Conservation (phyloP, 75 land plant genomes). For the Pinus taeda region DNA sequence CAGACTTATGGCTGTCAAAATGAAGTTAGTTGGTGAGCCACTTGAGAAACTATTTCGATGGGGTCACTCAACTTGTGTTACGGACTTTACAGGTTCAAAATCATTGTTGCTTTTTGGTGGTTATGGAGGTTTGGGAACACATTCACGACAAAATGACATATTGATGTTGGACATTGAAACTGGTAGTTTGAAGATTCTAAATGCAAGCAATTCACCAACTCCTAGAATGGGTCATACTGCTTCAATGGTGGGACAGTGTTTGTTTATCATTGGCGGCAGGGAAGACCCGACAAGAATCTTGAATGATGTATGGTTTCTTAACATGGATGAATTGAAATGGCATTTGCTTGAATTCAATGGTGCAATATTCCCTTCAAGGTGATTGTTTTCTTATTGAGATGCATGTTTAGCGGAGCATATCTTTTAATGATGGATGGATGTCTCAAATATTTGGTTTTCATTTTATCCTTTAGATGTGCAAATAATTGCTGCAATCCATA, state of each 20-base stretch:
- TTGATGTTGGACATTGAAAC: constrained; percentile 46
- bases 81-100: constrained; percentile 7
- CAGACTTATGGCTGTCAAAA: constrained; percentile 22
- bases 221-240: constrained; percentile 80
- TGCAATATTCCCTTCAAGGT: constrained; percentile 75
- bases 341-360: constrained; percentile 46
- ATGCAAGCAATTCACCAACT: constrained; percentile 34
- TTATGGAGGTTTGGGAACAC: constrained; percentile 86
- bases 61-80: constrained; percentile 76
- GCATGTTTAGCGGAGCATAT: background rate
- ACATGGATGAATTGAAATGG: constrained; percentile 37
- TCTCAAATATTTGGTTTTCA: background rate
- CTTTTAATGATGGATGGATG: background rate
- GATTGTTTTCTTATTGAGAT: constrained; percentile 7
- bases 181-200: constrained; percentile 35
- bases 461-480: background rate
- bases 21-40: constrained; percentile 45
- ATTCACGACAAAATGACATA: constrained; percentile 68
- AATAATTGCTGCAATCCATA: background rate
- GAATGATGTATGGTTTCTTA: constrained; percentile 76
- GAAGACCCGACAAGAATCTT: constrained; percentile 63
- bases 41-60: constrained; percentile 73
- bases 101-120: constrained; percentile 78
- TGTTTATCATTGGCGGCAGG: constrained; percentile 91
- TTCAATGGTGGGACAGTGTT: constrained; percentile 41